Conservation (phyloP, 306 rosid species). For the Fragaria vesca region DNA sequence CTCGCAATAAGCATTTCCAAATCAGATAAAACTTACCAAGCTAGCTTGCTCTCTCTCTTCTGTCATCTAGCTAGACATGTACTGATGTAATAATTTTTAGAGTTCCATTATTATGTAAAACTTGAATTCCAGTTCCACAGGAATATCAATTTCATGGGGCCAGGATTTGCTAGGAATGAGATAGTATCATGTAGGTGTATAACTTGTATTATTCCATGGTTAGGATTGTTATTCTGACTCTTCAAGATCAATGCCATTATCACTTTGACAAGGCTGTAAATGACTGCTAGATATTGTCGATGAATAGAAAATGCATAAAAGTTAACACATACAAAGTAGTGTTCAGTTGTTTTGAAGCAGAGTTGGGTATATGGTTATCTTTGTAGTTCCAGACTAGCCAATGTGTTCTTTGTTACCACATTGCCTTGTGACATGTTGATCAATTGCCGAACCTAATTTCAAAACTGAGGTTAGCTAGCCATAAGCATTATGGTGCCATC, state of each 20-base stretch:
- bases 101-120: not conserved
- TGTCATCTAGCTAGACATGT: constrained; percentile 42
- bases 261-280: not conserved
- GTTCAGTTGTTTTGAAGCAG: not conserved
- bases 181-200: too few relatives aligned
- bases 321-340: not conserved
- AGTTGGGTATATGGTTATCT: not conserved
- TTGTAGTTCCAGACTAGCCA: not conserved
- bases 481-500: too few relatives aligned
- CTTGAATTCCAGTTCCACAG: constrained; percentile 2
- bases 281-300: not conserved
- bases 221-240: not conserved
- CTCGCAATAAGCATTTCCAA: constrained; percentile 41
- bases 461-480: not conserved
- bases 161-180: not conserved
- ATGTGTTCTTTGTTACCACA: not conserved
- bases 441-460: not conserved
- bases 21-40: constrained; percentile 37
- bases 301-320: not conserved
- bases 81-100: not conserved
- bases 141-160: not conserved
- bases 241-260: not conserved
- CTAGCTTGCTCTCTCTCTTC: constrained; percentile 71
- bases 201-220: not conserved
- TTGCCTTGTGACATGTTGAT: not conserved